Evolutionary conservation across 106 monocot genomes (phyloP), one percentile per base, ranked within the genome.

Genomic region (Amphibolis antarctica): DNA sequence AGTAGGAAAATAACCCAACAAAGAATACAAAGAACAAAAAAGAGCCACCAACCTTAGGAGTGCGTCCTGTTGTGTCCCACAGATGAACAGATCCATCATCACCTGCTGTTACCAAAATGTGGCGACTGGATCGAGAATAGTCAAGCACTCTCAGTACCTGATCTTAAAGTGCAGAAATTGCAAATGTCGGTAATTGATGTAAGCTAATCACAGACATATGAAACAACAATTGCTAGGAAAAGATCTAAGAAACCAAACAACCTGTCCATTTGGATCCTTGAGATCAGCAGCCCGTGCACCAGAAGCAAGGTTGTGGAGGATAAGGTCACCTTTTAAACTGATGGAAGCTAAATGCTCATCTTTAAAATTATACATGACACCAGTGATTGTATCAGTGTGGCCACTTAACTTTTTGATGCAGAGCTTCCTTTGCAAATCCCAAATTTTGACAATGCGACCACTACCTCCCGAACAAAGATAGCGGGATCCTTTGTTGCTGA

Each of bases 61-160:
- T 69, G 43, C 84, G 81, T 45, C 77, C 78, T 36, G 86, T 96
- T 63, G 86, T 84, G 70, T 96, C 96, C 90, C 89, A 90, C 28
- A 96, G 64, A 78, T 96, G 89, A 62, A 96, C 60, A 58, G 89
- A 90, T 60, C 96, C 96, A 84, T 87, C 96, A 80, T 96, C 96
- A 57, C 96, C 96, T 63, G 90, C 96, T 80, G 84, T 90, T 61
- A 77, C 71, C 78, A 96, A 80, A 74, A 90, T 53, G 51, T 96
- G 96, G 30, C 96, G 72, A 78, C 86, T 89, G 63, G 82, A 67
- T 62, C 86, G 81, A 69, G 96, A 96, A 84, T 90, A 96, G 71
- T 96, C 96, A 65, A 96, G 86, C 70, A 82, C 86, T 76, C 89
- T 86, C 70, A 96, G 71, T 60, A 77, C 90, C 96, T 96, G 81